phyloP scores from a whole-genome alignment of 768 basidiomycete genomes.

The Boletus sp. region DNA sequence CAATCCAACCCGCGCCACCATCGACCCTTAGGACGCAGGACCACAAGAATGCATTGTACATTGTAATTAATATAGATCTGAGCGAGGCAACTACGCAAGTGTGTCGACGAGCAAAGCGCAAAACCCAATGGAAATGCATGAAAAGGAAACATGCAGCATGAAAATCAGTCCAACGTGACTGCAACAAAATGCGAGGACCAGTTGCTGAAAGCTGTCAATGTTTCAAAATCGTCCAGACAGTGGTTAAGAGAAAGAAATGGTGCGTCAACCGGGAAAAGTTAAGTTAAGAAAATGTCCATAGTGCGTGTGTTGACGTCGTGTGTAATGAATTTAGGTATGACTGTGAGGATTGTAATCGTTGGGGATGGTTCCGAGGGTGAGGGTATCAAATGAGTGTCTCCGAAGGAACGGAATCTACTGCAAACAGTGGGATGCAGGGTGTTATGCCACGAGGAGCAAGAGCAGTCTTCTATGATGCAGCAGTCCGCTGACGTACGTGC shows the following conservation, averaged over 20 bases:
- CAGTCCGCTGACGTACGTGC: constrained; percentile 17
- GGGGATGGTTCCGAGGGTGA: constrained; percentile 13
- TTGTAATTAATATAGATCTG: constrained; percentile 23
- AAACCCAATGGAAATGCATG: constrained; percentile 11
- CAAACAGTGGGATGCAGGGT: constrained; percentile 10
- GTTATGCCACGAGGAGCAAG: background rate
- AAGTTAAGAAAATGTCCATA: constrained; percentile 26
- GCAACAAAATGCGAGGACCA: constrained; percentile 8
- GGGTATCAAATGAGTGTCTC: constrained; percentile 30
- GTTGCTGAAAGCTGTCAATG: constrained; percentile 9
- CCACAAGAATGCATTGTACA: constrained; percentile 27
- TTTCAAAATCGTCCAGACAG: constrained; percentile 19
- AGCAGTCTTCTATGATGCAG: constrained; percentile 18
- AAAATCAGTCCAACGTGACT: constrained; percentile 15
- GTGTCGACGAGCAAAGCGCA: constrained; percentile 10
- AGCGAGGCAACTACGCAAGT: constrained; percentile 3
- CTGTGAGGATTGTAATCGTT: constrained; percentile 13
- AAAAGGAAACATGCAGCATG: constrained; percentile 9
- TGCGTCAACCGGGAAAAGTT: constrained; percentile 7
- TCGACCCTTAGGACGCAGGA: background rate
- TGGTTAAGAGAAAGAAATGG: constrained; percentile 3
- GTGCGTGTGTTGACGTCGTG: constrained; percentile 11
- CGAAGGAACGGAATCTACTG: constrained; percentile 17
- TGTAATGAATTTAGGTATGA: constrained; percentile 15
- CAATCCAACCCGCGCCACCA: background rate